Evolutionary conservation across 129 eudicot genomes (phyloP), one percentile per base, ranked within the genome.

Genomic region (Chrysanthemum makinoi): DNA sequence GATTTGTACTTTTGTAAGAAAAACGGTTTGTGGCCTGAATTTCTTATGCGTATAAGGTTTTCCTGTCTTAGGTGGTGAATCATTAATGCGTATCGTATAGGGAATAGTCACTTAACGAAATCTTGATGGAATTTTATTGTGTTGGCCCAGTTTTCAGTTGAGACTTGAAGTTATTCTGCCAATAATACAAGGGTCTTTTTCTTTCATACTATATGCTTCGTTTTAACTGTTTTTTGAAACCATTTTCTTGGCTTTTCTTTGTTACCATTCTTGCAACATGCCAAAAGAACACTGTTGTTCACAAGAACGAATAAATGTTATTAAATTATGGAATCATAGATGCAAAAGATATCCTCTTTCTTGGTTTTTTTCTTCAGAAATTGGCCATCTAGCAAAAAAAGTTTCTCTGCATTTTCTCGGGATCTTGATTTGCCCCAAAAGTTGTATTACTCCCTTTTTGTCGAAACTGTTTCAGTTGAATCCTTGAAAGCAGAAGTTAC

Each of bases 191-290:
- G 46, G 33, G 72, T 66, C 60, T 9, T 74, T 74, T 64, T 64
- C 65, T 9, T 56, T 44, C 33, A 14, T 10, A 16, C 16, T 55
- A 47, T 30, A 47, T 43, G 0, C 6, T 30, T 30, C 35, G 14
- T 76, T 56, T 68, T 48, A 68, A 14, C 35, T 51, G n/a, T 68
- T 56, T 43, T 17, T 67, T 58, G 53, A 46, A 12, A 8, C 18
- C 10, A 8, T 75, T 47, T 19, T 4, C 51, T 66, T 17, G 69
- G 62, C 43, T 56, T 66, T 46, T 46, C 71, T 11, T 22, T 76
- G 61, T 69, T 54, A 19, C 15, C 54, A 60, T 35, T 69, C 66
- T 69, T 61, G n/a, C 62, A 67, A 60, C 35, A 33, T 68, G 43
- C 53, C 48, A 61, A 61, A 69, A 60, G 10, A 20, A 51, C 18